These are phyloP conservation scores for Huntiella bhutanensis DNA, from an alignment of 2,329 filamentous ascomycete genomes.

Conservation along the genomic window DNA sequence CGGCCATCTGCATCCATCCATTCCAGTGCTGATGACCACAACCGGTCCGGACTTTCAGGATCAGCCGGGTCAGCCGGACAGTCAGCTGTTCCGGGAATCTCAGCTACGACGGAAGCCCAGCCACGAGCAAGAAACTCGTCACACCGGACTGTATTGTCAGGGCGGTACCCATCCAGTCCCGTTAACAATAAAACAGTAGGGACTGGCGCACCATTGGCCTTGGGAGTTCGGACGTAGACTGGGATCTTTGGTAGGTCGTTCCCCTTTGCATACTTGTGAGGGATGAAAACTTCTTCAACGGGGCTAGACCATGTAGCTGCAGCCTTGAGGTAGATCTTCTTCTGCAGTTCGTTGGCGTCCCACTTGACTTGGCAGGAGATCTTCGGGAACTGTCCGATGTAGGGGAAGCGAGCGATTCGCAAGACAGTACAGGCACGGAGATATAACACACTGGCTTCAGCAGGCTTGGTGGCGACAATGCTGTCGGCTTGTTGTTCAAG, in stretches of 20 bases:
- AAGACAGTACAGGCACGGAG: slow-evolving; percentile 56
- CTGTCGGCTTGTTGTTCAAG: slow-evolving; percentile 36
- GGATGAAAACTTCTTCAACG: slow-evolving; percentile 41
- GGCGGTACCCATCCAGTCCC: slow-evolving; percentile 42
- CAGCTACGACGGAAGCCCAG: slow-evolving; percentile 42
- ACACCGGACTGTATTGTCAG: slow-evolving; percentile 40
- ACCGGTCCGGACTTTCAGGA: slow-evolving; percentile 36
- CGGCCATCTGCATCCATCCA: slow-evolving; percentile 32
- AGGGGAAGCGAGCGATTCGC: slow-evolving; percentile 54
- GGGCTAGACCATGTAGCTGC: slow-evolving; percentile 34
- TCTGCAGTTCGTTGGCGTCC: slow-evolving; percentile 46
- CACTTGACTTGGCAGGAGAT: slow-evolving; percentile 31
- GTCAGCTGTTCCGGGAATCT: slow-evolving; percentile 35
- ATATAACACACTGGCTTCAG: slow-evolving; percentile 41
- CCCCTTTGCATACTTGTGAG: slow-evolving; percentile 31
- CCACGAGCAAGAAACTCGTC: slow-evolving; percentile 43
- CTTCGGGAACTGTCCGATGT: slow-evolving; percentile 23
- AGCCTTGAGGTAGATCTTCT: slow-evolving; percentile 41
- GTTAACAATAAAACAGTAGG: slow-evolving; percentile 39
- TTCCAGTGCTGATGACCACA: slow-evolving; percentile 42
- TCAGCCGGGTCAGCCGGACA: slow-evolving; percentile 45
- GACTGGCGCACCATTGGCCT: slow-evolving; percentile 18
- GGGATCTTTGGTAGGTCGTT: slow-evolving; percentile 39
- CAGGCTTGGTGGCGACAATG: slow-evolving; percentile 26
- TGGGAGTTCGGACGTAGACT: slow-evolving; percentile 44